Percentiles rank a stretch among this genome's conserved stretches.
Conservation (phyloP, 2,329 filamentous ascomycete species). For the Pseudocercospora pini-densiflorae region DNA sequence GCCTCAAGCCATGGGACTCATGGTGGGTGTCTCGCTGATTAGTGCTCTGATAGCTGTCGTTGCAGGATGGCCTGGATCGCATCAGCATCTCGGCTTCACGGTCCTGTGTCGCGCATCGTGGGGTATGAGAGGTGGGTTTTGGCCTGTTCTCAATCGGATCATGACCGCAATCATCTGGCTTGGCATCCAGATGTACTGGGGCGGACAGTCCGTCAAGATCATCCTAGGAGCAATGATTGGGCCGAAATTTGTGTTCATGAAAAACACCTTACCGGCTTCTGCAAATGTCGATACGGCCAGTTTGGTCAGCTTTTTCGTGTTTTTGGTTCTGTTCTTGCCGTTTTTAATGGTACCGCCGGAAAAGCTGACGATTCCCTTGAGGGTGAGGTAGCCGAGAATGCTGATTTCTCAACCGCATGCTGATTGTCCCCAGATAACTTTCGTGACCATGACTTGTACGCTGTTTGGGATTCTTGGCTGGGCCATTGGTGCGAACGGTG, state of each 20-base stretch:
- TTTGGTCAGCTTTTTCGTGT: slow-evolving; percentile 24
- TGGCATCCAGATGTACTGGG: slow-evolving; percentile 31
- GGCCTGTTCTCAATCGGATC: slow-evolving; percentile 30
- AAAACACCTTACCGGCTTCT: slow-evolving; percentile 21
- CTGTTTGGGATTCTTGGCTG: slow-evolving; percentile 23
- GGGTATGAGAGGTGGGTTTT: slow-evolving; percentile 30
- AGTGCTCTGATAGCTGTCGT: slow-evolving; percentile 41
- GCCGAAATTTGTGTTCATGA: slow-evolving; percentile 14
- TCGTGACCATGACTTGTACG: slow-evolving; percentile 22
- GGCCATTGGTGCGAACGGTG: slow-evolving; percentile 16
- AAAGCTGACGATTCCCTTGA: slow-evolving; percentile 18
- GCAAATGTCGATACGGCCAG: slow-evolving; percentile 26
- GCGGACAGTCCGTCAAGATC: slow-evolving; percentile 24
- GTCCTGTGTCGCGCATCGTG: slow-evolving; percentile 35
- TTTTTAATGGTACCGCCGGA: slow-evolving; percentile 19
- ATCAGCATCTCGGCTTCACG: slow-evolving; percentile 43
- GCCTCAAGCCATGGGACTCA: slow-evolving; percentile 36
- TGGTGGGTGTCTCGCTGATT: slow-evolving; percentile 41
- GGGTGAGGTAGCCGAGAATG: background rate
- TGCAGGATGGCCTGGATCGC: slow-evolving; percentile 42
- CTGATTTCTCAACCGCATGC: background rate
- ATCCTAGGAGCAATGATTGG: slow-evolving; percentile 24
- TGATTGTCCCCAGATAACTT: slow-evolving; percentile 12
- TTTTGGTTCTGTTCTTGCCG: slow-evolving; percentile 19
- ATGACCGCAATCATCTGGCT: slow-evolving; percentile 33